phyloP scores from a whole-genome alignment of 2,329 filamentous ascomycete species.

The Shiraia bambusicola region DNA sequence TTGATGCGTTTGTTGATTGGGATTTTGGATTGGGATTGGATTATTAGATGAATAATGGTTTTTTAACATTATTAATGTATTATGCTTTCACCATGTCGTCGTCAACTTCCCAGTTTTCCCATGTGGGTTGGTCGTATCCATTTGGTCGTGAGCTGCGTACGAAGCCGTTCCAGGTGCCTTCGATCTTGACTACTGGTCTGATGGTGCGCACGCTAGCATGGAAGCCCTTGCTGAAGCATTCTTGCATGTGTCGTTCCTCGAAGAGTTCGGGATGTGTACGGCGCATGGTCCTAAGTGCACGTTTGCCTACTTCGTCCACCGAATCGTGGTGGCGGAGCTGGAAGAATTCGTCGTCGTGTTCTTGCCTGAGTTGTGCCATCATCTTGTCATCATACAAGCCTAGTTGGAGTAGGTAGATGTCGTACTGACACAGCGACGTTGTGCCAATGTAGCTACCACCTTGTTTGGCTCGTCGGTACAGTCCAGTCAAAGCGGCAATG shows the following conservation, averaged over 20 bases:
- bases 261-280: conserved; percentile 58
- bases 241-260: conserved; percentile 49
- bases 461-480: conserved; percentile 61
- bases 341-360: conserved; percentile 57
- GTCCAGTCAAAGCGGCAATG: conserved; percentile 64
- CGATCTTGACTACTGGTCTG: conserved; percentile 49
- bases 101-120: conserved; percentile 51
- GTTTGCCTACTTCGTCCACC: conserved; percentile 65
- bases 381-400: conserved; percentile 59
- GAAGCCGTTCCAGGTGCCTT: conserved; percentile 53
- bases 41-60: no score
- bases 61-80: no score
- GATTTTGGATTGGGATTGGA: no score
- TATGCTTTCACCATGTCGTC: conserved; percentile 38
- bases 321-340: conserved; percentile 61
- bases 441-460: conserved; percentile 69
- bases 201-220: conserved; percentile 52
- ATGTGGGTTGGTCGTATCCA: conserved; percentile 53
- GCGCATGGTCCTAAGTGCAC: conserved; percentile 59
- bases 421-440: conserved; percentile 67
- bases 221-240: conserved; percentile 51
- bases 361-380: conserved; percentile 54
- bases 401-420: conserved; percentile 63
- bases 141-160: conserved; percentile 54
- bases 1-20: no score